Base-by-base conservation (phyloP, 345 rosid species). In the Stellera chamaejasme region DNA sequence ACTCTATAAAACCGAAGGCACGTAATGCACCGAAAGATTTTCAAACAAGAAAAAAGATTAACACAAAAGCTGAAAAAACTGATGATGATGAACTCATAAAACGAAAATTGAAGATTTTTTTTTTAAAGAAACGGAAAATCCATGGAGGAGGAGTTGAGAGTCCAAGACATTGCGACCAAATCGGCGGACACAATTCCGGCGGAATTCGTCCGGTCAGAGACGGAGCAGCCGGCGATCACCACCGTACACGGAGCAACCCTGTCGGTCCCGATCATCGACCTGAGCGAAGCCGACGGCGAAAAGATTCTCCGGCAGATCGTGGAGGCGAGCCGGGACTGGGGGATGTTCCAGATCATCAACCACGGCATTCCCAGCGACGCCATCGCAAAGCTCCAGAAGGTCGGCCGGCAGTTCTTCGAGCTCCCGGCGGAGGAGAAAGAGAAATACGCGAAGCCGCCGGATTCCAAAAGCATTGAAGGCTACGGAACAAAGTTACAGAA, bases 201-300 rank as follows among this genome's bases (percentile, higher is more conserved):
- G 0, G 98, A 75, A 51, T 92, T 79, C 85, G 77, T 92, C 28
- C 64, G 90, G 48, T 52, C 87, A 0, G 83, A 71, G 45, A 65
- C 65, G 4, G 98, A 92, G 23, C 98, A 86, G 61, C 95, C 98
- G 0, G 75, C 82, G 15, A 54, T 72, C 56, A 79, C 95, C 0
- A 92, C 96, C 0, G 74, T 77, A 56, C 58, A 26, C 0, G 98
- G 93, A 2, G 67, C 73, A 0, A 58, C 48, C 44, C 77, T 78
- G 0, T 72, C 67, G 10, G 71, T 84, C 39, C 92, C 92, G 1
- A 55, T 69, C 46, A 54, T 81, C 14, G 85, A 84, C 58, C 45
- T 82, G 9, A 45, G 64, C 48, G 69, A 62, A 3, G 79, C 82
- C 0, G 81, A 72, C 14, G 54, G 53, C 11, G 74, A 62, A 10